Percentiles rank a stretch among this genome's conserved stretches.
phyloP scores from a whole-genome alignment of 495 filamentous ascomycete species.

The Penicillium roqueforti region DNA sequence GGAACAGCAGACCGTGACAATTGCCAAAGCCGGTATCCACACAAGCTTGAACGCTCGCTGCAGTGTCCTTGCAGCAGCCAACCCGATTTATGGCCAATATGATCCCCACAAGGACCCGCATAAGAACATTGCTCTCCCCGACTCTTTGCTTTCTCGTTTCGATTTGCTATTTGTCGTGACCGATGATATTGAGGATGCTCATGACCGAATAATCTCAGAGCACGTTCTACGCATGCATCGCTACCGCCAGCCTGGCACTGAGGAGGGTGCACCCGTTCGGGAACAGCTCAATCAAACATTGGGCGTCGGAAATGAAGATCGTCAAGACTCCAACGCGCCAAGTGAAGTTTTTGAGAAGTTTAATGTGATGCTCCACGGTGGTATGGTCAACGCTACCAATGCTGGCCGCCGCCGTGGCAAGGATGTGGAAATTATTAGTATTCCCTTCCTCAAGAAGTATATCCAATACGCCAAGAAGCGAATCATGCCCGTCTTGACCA shows the following conservation, averaged over 20 bases:
- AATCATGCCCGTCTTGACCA: constrained; percentile 86
- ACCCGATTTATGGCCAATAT: constrained; percentile 97
- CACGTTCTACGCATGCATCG: constrained; percentile 97
- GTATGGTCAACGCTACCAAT: constrained; percentile 57
- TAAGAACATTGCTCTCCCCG: constrained; percentile 95
- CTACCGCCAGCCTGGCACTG: constrained; percentile 88
- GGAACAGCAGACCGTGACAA: constrained; percentile 99
- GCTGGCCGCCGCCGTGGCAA: constrained; percentile 66
- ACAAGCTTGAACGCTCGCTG: constrained; percentile 96
- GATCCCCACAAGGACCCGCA: constrained; percentile 98
- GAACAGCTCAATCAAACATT: constrained; percentile 82
- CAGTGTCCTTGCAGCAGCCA: constrained; percentile 94
- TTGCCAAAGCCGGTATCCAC: constrained; percentile 98
- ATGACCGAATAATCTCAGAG: constrained; percentile 88
- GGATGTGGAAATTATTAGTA: constrained; percentile 86
- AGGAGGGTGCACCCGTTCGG: constrained; percentile 92
- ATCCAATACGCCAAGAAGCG: constrained; percentile 96
- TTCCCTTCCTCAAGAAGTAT: constrained; percentile 99
- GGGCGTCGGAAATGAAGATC: constrained; percentile 80
- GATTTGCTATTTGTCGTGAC: constrained; percentile 98
- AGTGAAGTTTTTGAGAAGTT: constrained; percentile 96
- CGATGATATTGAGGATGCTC: constrained; percentile 91
- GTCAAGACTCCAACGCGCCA: constrained; percentile 63
- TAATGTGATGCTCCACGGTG: constrained; percentile 92
- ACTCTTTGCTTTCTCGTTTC: constrained; percentile 97